Base-by-base conservation (phyloP, 192 early-diverging fungal genomes). In the Allomyces arbusculus region DNA sequence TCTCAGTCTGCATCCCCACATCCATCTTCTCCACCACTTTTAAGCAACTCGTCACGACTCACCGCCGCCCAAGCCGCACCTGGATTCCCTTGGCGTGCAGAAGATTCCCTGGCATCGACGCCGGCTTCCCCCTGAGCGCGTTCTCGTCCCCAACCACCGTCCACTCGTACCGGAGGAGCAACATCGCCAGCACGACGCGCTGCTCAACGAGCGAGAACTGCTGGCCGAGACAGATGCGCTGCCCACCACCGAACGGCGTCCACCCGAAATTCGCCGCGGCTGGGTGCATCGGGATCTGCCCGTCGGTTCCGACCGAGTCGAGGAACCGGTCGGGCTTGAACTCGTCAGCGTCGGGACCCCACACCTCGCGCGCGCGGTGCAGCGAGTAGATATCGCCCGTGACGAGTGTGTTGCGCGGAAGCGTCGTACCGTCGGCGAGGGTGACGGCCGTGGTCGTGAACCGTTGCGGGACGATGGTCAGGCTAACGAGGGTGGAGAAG, bases 321-420 rank as follows among this genome's bases (percentile, higher is more conserved):
- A 71, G 68, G 72, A 77, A 80, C 20, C 79, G 69, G 66, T 80
- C 76, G 9, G 79, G 79, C 16, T 70, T 63, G 69, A 80, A 80
- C 10, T 63, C 64, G 19, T 80, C 69, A 16, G 76, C 74, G 61
- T 76, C 73, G 3, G 70, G 74, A 45, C 72, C 75, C 66, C 77
- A 75, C 33, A 62, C 33, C 2, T 67, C 68, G 62, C 74, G 73
- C 50, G 74, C 69, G 64, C 74, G 77, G 62, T 80, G 79, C 68
- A 80, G 68, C 3, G 76, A 14, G 16, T 20, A 58, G 9, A 58
- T 66, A 71, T 77, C 72, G 33, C 70, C 76, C 26, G 75, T 72
- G 6, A 80, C 76, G 5, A 69, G 72, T 26, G 72, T 69, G n/a
- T 71, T 62, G n/a, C 71, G 61, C 24, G 71, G 74, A 66, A 76